Percentiles rank a stretch among this genome's conserved stretches.
Conservation (phyloP, 2,329 filamentous ascomycete genomes). For the Fusarium chaquense region DNA sequence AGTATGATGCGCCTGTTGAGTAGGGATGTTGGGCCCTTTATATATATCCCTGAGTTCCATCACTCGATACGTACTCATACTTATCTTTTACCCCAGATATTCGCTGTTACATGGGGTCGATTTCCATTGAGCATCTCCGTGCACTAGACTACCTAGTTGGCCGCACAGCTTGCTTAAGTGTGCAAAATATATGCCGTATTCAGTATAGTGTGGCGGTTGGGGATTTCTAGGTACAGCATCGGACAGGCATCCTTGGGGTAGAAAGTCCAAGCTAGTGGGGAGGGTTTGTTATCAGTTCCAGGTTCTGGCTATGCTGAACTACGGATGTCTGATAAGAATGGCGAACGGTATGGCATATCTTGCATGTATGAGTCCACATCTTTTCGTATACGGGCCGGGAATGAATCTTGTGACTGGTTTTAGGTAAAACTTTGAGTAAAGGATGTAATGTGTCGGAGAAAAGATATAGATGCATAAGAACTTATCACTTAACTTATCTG, state of each 20-base stretch:
- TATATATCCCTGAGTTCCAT: constrained; percentile 28
- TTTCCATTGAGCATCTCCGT: background rate
- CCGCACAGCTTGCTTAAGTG: constrained; percentile 10
- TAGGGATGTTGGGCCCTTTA: constrained; percentile 8
- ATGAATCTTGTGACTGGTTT: background rate
- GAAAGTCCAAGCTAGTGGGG: background rate
- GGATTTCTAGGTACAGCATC: constrained; percentile 18
- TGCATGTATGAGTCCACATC: background rate
- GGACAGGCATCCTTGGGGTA: background rate
- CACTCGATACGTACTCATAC: constrained; percentile 18
- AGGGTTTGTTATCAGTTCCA: constrained; percentile 15
- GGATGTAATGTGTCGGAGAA: background rate
- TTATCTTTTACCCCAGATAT: constrained; percentile 27
- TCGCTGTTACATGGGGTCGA: background rate
- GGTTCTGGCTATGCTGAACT: constrained; percentile 1
- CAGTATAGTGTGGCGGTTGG: constrained; percentile 26
- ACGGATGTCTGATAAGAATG: constrained; percentile 17
- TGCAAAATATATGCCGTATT: constrained; percentile 36
- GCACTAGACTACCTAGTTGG: constrained; percentile 5
- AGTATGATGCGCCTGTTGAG: background rate
- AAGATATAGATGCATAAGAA: background rate
- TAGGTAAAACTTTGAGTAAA: constrained; percentile 3
- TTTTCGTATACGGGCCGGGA: background rate
- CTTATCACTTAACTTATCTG: background rate
- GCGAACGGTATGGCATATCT: background rate